Evolutionary conservation across 2,329 filamentous ascomycete species (phyloP), one percentile per base, ranked within the genome.

Genomic region (Fusarium liriodendri): DNA sequence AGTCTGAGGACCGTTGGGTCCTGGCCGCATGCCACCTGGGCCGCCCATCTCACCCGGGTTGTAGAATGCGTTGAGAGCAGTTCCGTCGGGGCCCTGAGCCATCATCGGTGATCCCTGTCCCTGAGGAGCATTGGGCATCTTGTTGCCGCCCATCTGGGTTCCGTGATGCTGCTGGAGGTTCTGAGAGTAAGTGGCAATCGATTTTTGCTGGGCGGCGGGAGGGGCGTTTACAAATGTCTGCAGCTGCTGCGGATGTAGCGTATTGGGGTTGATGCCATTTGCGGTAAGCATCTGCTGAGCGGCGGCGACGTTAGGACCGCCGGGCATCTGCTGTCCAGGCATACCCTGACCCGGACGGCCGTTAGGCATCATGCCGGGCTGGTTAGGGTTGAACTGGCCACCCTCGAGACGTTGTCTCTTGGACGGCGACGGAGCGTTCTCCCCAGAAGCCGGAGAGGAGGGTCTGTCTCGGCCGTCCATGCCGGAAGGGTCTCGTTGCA

Each of bases 391-490:
- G 83, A 94, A 95, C 11, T 88, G 88, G 37, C 88, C 88, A 78
- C 90, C 90, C 79, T 92, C 91, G 70, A 98, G 89, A 66, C 95
- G 93, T 67, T 92, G 94, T 79, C 95, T 90, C 86, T 98, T 98
- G 72, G 94, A 96, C 2, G 96, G 96, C 35, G 96, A 98, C 6
- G 95, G 95, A 29, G 94, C 95, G 79, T 97, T 97, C 62, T 98
- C 95, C 64, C 91, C 92, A 40, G 93, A 92, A 60, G 92, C 91
- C 9, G 96, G 96, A 37, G 96, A 98, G 67, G 92, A 91, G 32
- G 95, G 92, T 69, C 95, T 91, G 73, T 92, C 91, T 69, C 93
- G 93, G 83, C 93, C 93, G 78, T 97, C 95, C 89, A 97, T 95
- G 72, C 93, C 92, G 18, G 94, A 96, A 63, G 94, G 93, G 78